Evolutionary conservation across 331 rosid species (phyloP), one percentile per base, ranked within the genome.

Genomic region (Stylosanthes scabra): DNA sequence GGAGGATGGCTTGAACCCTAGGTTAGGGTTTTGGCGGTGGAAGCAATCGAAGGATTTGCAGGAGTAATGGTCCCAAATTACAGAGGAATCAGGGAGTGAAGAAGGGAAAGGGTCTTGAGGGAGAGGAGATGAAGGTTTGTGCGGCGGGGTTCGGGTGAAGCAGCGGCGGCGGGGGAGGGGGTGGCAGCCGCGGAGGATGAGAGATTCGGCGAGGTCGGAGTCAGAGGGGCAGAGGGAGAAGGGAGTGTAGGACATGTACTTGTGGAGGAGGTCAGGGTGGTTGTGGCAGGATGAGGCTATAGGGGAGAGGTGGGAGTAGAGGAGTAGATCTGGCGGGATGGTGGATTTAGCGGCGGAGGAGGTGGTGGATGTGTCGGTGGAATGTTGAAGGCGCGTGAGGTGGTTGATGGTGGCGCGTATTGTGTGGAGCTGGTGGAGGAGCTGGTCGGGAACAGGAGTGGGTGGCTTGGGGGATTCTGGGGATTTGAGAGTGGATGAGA

Each of bases 111-210:
- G 91, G 54, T 80, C 37, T 0, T 67, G 59, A 0, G 96, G 87
- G 62, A 91, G 91, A 4, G 95, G 78, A 15, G 80, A 39, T 0
- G 89, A 60, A 46, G 85, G 96, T 15, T 88, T 89, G 3, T 52
- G 78, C 2, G 97, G 96, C 62, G 99, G 93, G 55, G 99, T 91
- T 61, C 54, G 65, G 39, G 97, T 65, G 78, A 95, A 95, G 74
- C 99, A 95, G 1, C 97, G 77, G 3, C 99, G 97, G 73, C 99
- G 97, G 25, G 99, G 97, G 75, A 95, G 99, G 0, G 97, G 99
- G 79, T 92, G 99, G 78, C 97, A 95, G 15, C 99, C 99, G 9
- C 88, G 92, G 29, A 95, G 91, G 47, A 82, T 84, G 7, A 95
- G 86, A 3, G 93, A 27, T 41, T 92, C 97, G 0, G 90, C 92